These are phyloP conservation scores for Aphanocladium album DNA, from an alignment of 2,329 filamentous ascomycete genomes.

Conservation along the genomic window DNA sequence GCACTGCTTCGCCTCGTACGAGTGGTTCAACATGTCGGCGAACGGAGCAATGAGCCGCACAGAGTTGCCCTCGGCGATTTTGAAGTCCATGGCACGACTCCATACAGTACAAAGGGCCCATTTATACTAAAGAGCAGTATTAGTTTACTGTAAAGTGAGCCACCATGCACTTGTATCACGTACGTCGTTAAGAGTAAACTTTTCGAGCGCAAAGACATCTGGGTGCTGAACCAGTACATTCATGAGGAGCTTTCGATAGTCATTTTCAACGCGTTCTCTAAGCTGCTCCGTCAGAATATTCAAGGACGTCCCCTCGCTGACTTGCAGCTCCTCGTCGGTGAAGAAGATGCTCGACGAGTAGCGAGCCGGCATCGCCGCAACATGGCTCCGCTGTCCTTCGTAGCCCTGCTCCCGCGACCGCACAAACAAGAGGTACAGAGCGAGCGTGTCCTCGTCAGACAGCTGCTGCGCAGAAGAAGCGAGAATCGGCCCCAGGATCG, in stretches of 20 bases:
- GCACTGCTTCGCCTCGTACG: conserved; percentile 27
- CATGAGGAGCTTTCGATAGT: conserved; percentile 24
- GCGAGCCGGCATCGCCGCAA: conserved; percentile 26
- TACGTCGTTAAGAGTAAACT: conserved; percentile 30
- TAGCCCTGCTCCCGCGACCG: conserved; percentile 27
- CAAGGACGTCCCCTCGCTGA: conserved; percentile 28
- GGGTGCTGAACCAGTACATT: conserved; percentile 24
- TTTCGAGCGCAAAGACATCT: conserved; percentile 28
- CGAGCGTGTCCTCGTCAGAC: conserved; percentile 29
- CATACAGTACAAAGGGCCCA: conserved; percentile 26
- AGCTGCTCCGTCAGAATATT: conserved; percentile 29
- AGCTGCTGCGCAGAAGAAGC: conserved; percentile 24
- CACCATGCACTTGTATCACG: no score
- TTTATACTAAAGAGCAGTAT: conserved; percentile 27
- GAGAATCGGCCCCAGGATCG: conserved; percentile 27
- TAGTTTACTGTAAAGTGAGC: no score
- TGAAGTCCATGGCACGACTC: conserved; percentile 31
- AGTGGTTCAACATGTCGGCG: conserved; percentile 34
- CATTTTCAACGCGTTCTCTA: conserved; percentile 24
- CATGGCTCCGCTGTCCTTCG: conserved; percentile 22
- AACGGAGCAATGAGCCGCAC: conserved; percentile 25
- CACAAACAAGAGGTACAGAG: conserved; percentile 29
- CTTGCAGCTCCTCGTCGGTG: conserved; percentile 27
- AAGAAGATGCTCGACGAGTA: conserved; percentile 33
- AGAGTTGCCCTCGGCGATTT: background rate